Evolutionary conservation across 2,329 filamentous ascomycete species (phyloP).

Genomic region (Beauveria brongniartii): DNA sequence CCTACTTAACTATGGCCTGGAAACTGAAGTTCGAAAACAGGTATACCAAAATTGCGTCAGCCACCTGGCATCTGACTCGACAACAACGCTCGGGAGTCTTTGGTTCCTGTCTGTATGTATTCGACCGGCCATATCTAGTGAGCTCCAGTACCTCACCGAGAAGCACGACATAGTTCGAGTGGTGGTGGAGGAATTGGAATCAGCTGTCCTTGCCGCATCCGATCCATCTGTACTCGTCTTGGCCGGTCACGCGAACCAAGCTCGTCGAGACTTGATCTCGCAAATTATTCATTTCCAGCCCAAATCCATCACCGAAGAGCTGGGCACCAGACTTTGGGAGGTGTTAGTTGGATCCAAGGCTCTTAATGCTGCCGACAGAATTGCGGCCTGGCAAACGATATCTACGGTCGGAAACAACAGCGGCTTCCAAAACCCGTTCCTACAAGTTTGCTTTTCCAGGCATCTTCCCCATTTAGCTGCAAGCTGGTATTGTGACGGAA

Average conservation of each 20-base stretch:
- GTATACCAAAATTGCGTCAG: conserved; percentile 60
- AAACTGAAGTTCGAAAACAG: conserved; percentile 44
- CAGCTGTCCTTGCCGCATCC: conserved; percentile 31
- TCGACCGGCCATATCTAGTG: conserved; percentile 35
- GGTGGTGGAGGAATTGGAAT: conserved; percentile 56
- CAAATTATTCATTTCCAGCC: conserved; percentile 54
- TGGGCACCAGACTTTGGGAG: conserved; percentile 62
- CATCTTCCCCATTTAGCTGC: conserved; percentile 52
- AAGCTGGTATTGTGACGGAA: conserved; percentile 49
- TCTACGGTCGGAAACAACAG: conserved; percentile 33
- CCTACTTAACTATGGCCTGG: conserved; percentile 50
- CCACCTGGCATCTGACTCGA: conserved; percentile 56
- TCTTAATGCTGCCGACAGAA: conserved; percentile 51
- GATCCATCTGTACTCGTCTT: conserved; percentile 24
- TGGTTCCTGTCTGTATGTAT: conserved; percentile 51
- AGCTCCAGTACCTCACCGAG: conserved; percentile 49
- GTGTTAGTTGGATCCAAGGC: conserved; percentile 60
- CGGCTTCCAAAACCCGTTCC: conserved; percentile 46
- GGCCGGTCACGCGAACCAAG: conserved; percentile 39
- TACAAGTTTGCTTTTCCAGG: conserved; percentile 43
- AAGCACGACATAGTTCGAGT: conserved; percentile 56
- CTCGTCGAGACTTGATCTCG: conserved; percentile 49
- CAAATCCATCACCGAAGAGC: conserved; percentile 50
- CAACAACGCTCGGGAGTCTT: conserved; percentile 64
- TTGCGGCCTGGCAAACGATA: conserved; percentile 63